Evolutionary conservation across 139 green algal species (phyloP).

Genomic region (Volvox reticuliferus): DNA sequence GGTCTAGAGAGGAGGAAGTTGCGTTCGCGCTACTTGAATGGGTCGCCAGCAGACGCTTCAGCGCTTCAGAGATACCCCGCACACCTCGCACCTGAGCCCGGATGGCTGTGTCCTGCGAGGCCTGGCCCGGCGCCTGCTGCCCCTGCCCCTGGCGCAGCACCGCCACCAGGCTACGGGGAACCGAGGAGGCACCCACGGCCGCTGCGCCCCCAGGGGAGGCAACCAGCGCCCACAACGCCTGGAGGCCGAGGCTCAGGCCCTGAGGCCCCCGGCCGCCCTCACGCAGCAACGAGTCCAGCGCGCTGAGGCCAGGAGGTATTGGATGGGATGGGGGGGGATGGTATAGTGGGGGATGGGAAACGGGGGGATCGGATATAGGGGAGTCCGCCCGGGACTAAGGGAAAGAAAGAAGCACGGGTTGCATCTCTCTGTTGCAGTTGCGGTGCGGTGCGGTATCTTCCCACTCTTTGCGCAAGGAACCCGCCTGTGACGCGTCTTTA

Average conservation of each 20-base stretch:
- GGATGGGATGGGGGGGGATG: not conserved
- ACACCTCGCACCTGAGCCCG: slow-evolving; percentile 2
- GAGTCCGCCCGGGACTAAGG: too few relatives aligned
- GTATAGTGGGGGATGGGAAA: not conserved
- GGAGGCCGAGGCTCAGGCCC: not conserved
- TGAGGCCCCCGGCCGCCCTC: slow-evolving; percentile 12
- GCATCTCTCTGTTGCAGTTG: too few relatives aligned
- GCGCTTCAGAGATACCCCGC: too few relatives aligned
- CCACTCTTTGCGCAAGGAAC: too few relatives aligned
- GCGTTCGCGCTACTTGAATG: too few relatives aligned
- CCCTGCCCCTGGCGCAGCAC: not conserved
- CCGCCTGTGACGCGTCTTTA: too few relatives aligned
- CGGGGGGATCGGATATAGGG: too few relatives aligned
- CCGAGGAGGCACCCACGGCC: not conserved
- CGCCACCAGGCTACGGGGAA: slow-evolving; percentile 34
- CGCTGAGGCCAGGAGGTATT: not conserved
- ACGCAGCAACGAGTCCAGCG: slow-evolving; percentile 19
- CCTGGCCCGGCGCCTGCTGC: not conserved
- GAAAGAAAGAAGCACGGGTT: too few relatives aligned
- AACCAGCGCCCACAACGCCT: slow-evolving; percentile 35
- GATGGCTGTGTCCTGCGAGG: not conserved
- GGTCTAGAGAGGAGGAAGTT: too few relatives aligned
- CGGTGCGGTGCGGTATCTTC: too few relatives aligned
- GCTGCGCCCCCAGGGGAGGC: slow-evolving; percentile 1
- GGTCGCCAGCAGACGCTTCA: too few relatives aligned